phyloP scores from a whole-genome alignment of 306 rosid genomes.

The Inga oerstediana region DNA sequence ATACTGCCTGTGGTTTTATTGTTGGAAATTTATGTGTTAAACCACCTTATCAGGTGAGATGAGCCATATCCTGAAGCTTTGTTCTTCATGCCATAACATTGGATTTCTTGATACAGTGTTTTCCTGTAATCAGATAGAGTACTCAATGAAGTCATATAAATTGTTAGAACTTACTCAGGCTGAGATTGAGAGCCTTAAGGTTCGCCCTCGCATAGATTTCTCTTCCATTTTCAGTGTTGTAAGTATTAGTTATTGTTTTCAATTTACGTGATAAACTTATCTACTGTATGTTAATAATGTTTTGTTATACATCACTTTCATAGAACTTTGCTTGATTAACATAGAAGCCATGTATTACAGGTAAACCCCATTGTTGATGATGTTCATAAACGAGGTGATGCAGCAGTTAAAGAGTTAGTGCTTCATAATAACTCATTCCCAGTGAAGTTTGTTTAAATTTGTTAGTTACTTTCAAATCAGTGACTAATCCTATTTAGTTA shows the following conservation, averaged over 20 bases:
- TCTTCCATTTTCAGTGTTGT: conserved; percentile 81
- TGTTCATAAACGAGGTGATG: conserved; percentile 80
- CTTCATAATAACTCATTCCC: conserved; percentile 8
- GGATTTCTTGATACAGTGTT: conserved; percentile 37
- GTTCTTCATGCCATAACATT: background rate
- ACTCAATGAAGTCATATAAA: conserved; percentile 75
- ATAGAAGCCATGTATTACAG: conserved; percentile 40
- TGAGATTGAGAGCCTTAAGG: conserved; percentile 72
- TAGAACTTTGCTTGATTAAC: background rate
- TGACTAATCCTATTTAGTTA: conserved; percentile 5
- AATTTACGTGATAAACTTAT: background rate
- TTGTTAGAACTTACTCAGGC: conserved; percentile 66
- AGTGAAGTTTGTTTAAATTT: background rate
- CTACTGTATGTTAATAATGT: conserved; percentile 7
- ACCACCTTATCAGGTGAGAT: background rate
- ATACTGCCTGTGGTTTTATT: background rate
- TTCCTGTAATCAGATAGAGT: conserved; percentile 42
- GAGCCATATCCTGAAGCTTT: conserved; percentile 6
- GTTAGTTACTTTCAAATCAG: background rate
- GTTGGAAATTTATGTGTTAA: background rate
- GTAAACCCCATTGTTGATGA: conserved; percentile 95
- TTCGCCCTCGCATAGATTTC: conserved; percentile 94
- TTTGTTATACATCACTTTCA: background rate
- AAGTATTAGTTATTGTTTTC: conserved; percentile 6
- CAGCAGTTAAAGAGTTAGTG: conserved; percentile 78